Conservation (phyloP, 495 filamentous ascomycete genomes). For the Hyaloscypha finlandica region DNA sequence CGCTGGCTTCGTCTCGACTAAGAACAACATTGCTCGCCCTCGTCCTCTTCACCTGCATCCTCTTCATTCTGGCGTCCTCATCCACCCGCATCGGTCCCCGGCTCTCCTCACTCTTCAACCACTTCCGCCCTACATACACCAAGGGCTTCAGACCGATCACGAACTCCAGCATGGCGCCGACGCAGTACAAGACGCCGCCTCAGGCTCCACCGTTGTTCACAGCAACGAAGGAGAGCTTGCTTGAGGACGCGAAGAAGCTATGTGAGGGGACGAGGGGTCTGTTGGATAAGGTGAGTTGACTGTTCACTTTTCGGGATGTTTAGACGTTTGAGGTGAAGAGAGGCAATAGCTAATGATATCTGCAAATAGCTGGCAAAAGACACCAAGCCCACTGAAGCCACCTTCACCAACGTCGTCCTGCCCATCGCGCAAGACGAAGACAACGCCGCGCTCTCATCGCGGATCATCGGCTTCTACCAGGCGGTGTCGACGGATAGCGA, state of each 20-base stretch:
- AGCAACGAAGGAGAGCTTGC: constrained; percentile 73
- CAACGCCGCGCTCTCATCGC: constrained; percentile 53
- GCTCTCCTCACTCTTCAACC: constrained; percentile 61
- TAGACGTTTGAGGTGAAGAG: background rate
- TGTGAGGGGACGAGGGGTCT: constrained; percentile 67
- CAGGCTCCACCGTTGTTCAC: constrained; percentile 86
- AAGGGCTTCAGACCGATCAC: constrained; percentile 36
- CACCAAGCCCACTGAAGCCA: constrained; percentile 64
- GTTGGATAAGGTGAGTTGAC: constrained; percentile 56
- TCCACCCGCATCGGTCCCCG: constrained; percentile 61
- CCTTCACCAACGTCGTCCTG: constrained; percentile 64
- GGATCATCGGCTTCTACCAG: constrained; percentile 77
- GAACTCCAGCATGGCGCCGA: constrained; percentile 66
- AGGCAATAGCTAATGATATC: too few species aligned
- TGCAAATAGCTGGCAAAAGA: constrained; percentile 56
- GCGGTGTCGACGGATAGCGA: constrained; percentile 69
- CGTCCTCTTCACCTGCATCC: constrained; percentile 60
- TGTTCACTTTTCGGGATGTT: background rate
- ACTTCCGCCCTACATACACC: constrained; percentile 25
- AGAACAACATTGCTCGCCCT: constrained; percentile 44
- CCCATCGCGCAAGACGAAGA: constrained; percentile 72
- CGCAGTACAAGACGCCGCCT: constrained; percentile 68
- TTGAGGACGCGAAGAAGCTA: constrained; percentile 74
- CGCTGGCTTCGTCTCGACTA: background rate
- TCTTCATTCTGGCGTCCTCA: constrained; percentile 71